Evolutionary conservation across 805 yeast genomes (phyloP), one percentile per base, ranked within the genome.

Genomic region (Helenozyma baotianmanensis): DNA sequence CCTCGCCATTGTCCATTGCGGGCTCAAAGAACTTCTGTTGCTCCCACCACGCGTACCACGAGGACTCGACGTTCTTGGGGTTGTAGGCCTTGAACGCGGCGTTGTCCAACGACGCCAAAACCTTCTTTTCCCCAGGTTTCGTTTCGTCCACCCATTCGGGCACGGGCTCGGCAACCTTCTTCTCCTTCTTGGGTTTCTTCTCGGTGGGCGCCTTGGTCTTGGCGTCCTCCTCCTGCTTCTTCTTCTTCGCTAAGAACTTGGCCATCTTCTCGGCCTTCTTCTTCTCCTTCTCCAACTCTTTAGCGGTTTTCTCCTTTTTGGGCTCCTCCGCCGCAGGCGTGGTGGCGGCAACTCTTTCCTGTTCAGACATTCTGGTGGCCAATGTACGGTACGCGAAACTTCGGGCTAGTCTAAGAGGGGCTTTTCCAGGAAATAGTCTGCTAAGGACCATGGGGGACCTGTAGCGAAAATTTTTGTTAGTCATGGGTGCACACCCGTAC

Each of bases 11-110:
- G 37, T 65, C 72, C 47, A 83, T 79, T 56, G 85, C 84, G 13
- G 98, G 98, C 62, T 82, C 81, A 53, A 92, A 92, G 52, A 77
- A 79, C 13, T 92, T 94, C 60, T 85, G 74, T 51, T 82, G 71
- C 40, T 76, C 82, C 98, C 98, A 92, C 97, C 98, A 92, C 13
- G 75, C 78, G 64, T 90, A 90, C 98, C 98, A 92, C 10, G 96
- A 85, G 36, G 94, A 82, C 64, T 92, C 98, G 29, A 92, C 97
- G 49, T 81, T 82, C 49, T 77, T 76, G 21, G 98, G 98, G 52
- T 77, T 84, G 62, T 92, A 92, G 8, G 97, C 90, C 62, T 92
- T 89, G 58, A 92, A 77, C 14, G 97, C 80, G 14, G 96, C 89
- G 56, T 89, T 95, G 26, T 90, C 96, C 33, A 92, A 74, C 22